These are phyloP conservation scores for Ustilago curta DNA, from an alignment of 1,284 basidiomycete species.

Conservation along the genomic window DNA sequence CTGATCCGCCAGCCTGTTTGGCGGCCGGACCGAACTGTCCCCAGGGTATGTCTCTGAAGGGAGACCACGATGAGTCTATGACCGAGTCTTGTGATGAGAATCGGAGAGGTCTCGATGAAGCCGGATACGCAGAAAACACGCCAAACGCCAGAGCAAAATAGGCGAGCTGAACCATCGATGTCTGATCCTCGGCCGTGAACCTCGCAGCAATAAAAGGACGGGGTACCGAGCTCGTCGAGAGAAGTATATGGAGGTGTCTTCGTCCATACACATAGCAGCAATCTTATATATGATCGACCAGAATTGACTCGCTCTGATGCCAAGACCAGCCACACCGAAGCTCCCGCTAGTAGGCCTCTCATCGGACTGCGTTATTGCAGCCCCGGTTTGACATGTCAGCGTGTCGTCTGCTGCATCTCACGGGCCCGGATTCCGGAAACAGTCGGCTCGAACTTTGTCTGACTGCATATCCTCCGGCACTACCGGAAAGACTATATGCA, in stretches of 20 bases:
- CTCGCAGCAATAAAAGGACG: conserved; percentile 10
- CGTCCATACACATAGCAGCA: not conserved
- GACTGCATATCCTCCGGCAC: no score
- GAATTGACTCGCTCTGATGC: no score
- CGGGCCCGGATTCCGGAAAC: no score
- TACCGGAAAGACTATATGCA: not conserved
- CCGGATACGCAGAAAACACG: not conserved
- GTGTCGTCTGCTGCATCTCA: no score
- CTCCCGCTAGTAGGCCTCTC: no score
- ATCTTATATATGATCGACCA: no score
- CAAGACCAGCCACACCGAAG: no score
- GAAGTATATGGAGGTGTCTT: not conserved
- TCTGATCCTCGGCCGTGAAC: conserved; percentile 7
- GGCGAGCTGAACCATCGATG: conserved; percentile 1
- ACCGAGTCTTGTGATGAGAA: not conserved
- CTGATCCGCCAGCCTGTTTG: conserved; percentile 8
- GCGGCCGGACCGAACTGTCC: conserved; percentile 35
- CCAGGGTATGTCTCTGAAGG: conserved; percentile 23
- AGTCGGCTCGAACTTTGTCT: no score
- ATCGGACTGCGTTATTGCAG: no score
- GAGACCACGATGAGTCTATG: not conserved
- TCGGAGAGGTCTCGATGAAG: conserved; percentile 14
- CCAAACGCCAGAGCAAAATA: not conserved
- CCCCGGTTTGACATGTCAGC: no score
- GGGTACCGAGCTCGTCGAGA: not conserved